Evolutionary conservation across 176 grass and related monocot species (phyloP), one percentile per base, ranked within the genome.

Genomic region (Aegilops longissima): DNA sequence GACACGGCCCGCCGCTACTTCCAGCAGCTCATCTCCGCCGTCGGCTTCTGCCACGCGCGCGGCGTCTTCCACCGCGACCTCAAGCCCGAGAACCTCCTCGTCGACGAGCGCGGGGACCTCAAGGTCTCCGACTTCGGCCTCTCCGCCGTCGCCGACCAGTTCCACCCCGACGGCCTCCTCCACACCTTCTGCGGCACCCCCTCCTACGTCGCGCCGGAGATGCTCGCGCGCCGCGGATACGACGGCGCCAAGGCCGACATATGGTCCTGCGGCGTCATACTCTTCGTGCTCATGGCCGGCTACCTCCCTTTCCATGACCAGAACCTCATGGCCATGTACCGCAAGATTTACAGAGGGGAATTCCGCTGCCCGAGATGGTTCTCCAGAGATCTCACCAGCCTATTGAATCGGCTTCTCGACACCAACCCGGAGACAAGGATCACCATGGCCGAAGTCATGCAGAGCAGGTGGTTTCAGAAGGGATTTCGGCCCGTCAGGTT

Each of bases 41-140:
- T 99, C 16, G 97, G 92, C 0, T 99, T 99, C 88, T 99, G 97
- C 97, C 97, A 99, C 91, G 83, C 94, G 3, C 78, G 97, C 12
- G 94, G 97, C 73, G 97, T 97, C 8, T 96, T 90, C 83, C 97
- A 99, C 85, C 89, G 97, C 72, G 94, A 99, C 73, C 97, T 99
- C 88, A 99, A 99, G 87, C 97, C 97, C 4, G 97, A 99, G 90
- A 99, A 99, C 81, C 87, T 99, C 63, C 91, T 99, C 72, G 87
- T 99, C 40, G 94, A 99, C 84, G 89, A 93, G 40, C 84, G 62
- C 52, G 97, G 94, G 18, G 94, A 97, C 67, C 88, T 99, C 84
- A 99, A 99, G 89, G 97, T 99, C 84, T 99, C 97, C 51, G 94
- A 99, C 21, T 99, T 99, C 76, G 97, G 97, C 3, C 94, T 99